Conservation (phyloP, 768 basidiomycete genomes). For the Amylocystis lapponica region DNA sequence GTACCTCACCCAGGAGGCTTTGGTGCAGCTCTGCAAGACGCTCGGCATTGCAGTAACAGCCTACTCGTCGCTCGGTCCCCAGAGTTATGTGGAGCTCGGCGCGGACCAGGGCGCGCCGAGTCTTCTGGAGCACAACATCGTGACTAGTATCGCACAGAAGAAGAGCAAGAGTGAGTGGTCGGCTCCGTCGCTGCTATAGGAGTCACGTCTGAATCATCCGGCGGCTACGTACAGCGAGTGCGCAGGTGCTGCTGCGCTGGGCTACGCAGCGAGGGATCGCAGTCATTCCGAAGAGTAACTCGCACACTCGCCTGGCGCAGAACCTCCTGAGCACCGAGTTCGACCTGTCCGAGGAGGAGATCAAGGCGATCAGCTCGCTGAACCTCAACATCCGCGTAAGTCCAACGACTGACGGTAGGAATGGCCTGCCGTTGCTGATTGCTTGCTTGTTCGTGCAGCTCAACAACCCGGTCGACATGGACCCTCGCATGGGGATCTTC, state of each 20-base stretch:
- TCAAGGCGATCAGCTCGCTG: conserved; percentile 50
- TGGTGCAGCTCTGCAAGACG: conserved; percentile 38
- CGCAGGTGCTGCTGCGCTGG: conserved; percentile 47
- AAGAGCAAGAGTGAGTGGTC: conserved; percentile 47
- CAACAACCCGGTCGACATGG: conserved; percentile 67
- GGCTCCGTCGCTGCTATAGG: neutral
- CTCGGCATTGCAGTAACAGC: conserved; percentile 46
- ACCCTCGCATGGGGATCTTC: conserved; percentile 63
- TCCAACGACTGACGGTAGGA: conserved; percentile 13
- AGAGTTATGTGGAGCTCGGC: conserved; percentile 60
- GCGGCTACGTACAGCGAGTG: conserved; percentile 22
- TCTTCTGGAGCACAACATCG: conserved; percentile 44
- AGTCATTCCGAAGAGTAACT: conserved; percentile 45
- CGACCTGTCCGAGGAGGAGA: conserved; percentile 51
- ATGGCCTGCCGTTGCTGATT: too few species aligned
- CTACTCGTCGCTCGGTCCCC: conserved; percentile 52
- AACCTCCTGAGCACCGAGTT: conserved; percentile 44
- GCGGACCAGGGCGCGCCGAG: conserved; percentile 46
- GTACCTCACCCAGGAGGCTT: conserved; percentile 43
- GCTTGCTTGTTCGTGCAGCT: conserved; percentile 35
- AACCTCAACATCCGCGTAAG: conserved; percentile 61
- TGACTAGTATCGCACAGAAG: conserved; percentile 41
- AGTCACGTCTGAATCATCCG: neutral
- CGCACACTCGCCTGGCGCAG: conserved; percentile 30
- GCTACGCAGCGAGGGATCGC: conserved; percentile 41